phyloP scores from a whole-genome alignment of 352 stramenopile species.

The Hyaloperonospora arabidopsidis region DNA sequence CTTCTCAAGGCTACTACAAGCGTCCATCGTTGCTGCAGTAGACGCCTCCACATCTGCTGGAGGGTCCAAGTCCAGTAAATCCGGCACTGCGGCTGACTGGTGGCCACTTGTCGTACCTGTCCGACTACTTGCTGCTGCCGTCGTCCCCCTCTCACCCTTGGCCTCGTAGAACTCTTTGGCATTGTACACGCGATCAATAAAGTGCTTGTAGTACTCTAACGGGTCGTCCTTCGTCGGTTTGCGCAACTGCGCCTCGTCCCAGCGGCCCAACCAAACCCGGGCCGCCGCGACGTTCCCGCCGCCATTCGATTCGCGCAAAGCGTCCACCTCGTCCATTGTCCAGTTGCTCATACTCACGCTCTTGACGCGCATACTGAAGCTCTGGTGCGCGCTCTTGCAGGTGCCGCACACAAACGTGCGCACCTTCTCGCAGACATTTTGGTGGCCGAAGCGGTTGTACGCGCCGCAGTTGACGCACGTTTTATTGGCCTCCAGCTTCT shows the following conservation, averaged over 20 bases:
- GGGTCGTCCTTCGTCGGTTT: conserved; percentile 67
- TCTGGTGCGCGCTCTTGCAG: conserved; percentile 93
- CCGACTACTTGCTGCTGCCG: conserved; percentile 4
- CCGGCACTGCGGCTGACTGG: neutral
- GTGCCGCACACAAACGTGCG: conserved; percentile 91
- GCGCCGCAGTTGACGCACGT: conserved; percentile 77
- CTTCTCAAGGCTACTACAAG: conserved; percentile 23
- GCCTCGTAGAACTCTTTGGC: conserved; percentile 72
- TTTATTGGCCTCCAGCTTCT: conserved; percentile 81
- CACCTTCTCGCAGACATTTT: conserved; percentile 89
- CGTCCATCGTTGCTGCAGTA: conserved; percentile 30
- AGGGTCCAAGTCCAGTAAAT: conserved; percentile 49
- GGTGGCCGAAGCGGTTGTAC: conserved; percentile 88
- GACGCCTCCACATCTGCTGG: conserved; percentile 20
- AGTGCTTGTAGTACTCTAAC: conserved; percentile 81
- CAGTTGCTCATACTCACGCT: conserved; percentile 93
- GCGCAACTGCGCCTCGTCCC: conserved; percentile 61
- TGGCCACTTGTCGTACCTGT: conserved; percentile 3
- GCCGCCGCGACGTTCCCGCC: conserved; percentile 82
- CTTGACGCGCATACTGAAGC: conserved; percentile 92
- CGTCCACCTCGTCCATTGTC: conserved; percentile 86
- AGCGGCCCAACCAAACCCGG: conserved; percentile 83
- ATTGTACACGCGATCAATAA: conserved; percentile 82
- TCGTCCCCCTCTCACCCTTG: conserved; percentile 8
- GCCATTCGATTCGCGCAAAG: conserved; percentile 77